phyloP scores from a whole-genome alignment of 371 early-diverging fungal species.

The Mucor circinelloides region DNA sequence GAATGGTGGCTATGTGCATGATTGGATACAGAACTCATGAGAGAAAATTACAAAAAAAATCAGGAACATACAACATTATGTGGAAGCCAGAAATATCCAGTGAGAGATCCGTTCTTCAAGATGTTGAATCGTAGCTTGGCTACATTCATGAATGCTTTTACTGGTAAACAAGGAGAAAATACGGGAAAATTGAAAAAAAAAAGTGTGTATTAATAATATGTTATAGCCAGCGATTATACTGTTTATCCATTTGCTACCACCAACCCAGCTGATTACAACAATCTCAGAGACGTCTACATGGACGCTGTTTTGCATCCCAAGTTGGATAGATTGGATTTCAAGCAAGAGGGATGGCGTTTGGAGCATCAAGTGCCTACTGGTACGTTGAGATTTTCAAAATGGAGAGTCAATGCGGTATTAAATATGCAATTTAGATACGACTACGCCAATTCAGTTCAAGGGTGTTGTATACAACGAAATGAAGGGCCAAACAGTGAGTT shows the following conservation, averaged over 20 bases:
- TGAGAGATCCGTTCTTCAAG: conserved; percentile 97
- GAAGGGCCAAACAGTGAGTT: conserved; percentile 86
- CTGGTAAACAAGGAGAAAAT: conserved; percentile 51
- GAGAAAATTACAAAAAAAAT: not conserved
- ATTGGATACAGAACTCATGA: not conserved
- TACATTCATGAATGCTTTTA: conserved; percentile 97
- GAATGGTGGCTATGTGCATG: not conserved
- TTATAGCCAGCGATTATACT: conserved; percentile 82
- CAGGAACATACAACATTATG: conserved; percentile 94
- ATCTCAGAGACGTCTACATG: conserved; percentile 91
- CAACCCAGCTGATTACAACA: conserved; percentile 84
- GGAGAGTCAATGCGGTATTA: not conserved
- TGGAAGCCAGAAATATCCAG: conserved; percentile 86
- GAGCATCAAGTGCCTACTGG: conserved; percentile 79
- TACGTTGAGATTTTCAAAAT: conserved; percentile 12
- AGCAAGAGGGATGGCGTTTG: conserved; percentile 95
- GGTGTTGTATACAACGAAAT: conserved; percentile 98
- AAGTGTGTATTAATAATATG: not conserved
- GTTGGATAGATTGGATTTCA: conserved; percentile 79
- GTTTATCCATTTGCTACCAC: conserved; percentile 95
- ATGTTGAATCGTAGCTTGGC: conserved; percentile 96
- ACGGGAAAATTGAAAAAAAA: not conserved
- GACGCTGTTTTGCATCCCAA: conserved; percentile 89
- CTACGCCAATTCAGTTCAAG: conserved; percentile 71
- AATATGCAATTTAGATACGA: conserved; percentile 37